Base-by-base conservation (phyloP, 2,329 filamentous ascomycete genomes). In the Pezicula neosporulosa region DNA sequence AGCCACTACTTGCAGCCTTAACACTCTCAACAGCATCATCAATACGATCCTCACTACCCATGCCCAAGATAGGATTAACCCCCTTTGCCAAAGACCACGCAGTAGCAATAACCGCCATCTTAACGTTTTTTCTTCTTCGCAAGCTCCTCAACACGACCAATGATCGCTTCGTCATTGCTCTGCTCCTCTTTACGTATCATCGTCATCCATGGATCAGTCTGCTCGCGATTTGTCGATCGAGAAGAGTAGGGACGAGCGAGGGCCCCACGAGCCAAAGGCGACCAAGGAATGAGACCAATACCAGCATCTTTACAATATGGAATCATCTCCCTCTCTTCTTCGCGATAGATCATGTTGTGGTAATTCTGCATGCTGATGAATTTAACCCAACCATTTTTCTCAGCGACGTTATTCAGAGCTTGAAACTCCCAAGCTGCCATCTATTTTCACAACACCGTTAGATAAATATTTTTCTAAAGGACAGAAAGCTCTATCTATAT, bases 351-450 rank as follows among this genome's bases (percentile, higher is more conserved):
- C 1, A 80, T 67, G 56, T 80, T 81, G 60, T 83, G 75, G 36
- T 76, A 73, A 24, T 79, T 78, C 56, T 83, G 80, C 80, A 83
- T 83, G 2, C 69, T 74, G 50, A 82, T 68, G 58, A 83, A 83
- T 63, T 81, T 78, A 7, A 75, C 78, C 79, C 78, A 83, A 24
- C 77, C 75, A 46, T 80, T 62, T 62, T 73, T 72, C 56, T 80
- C 74, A n/a, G 81, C 81, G 13, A 69, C 70, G 55, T 75, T 75
- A 60, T 84, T 80, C 65, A 82, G 65, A 35, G 68, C 66, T 8
- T 73, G 73, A 56, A 80, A 79, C 59, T 80, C 72, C 53, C 71
- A 75, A 4, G 72, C 67, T 61, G 69, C 74, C 76, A 80, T 80
- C 49, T 48, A 10, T 15, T 4, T 35, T 10, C 18, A 3, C 44